These are phyloP conservation scores for Oryza coarctata DNA, from an alignment of 176 grass and related monocot genomes.

Conservation along the genomic window DNA sequence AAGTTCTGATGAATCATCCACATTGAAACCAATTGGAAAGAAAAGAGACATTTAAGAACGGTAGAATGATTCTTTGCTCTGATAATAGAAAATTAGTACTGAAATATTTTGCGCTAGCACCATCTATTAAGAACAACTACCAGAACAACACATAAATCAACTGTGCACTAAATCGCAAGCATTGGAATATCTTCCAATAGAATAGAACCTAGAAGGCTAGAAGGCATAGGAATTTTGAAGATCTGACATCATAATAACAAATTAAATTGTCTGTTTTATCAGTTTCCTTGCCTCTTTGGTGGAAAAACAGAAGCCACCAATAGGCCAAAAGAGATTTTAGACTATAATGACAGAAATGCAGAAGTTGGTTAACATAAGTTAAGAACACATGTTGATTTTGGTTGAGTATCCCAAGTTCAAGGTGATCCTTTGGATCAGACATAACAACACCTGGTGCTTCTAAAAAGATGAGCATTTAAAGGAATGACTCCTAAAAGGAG, in stretches of 20 bases:
- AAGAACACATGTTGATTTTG: neutral
- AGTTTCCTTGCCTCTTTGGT: neutral
- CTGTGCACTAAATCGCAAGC: neutral
- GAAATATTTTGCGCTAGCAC: neutral
- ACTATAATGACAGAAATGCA: neutral
- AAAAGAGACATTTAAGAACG: neutral
- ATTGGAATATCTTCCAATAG: neutral
- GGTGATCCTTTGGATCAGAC: neutral
- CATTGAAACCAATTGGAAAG: neutral
- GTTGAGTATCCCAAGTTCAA: conserved; percentile 7
- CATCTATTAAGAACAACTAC: neutral
- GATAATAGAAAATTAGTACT: neutral
- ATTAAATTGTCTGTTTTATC: neutral
- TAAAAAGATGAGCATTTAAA: neutral
- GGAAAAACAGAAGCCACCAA: neutral
- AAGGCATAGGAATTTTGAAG: neutral
- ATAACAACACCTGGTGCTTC: neutral
- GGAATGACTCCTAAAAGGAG: neutral
- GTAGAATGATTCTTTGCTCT: neutral
- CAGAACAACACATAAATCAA: neutral
- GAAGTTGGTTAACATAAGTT: neutral
- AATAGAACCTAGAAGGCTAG: neutral
- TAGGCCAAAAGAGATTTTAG: neutral
- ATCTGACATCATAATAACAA: neutral
- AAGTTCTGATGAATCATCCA: neutral